phyloP scores from a whole-genome alignment of 257 asterid species.

The Scutellaria barbata region DNA sequence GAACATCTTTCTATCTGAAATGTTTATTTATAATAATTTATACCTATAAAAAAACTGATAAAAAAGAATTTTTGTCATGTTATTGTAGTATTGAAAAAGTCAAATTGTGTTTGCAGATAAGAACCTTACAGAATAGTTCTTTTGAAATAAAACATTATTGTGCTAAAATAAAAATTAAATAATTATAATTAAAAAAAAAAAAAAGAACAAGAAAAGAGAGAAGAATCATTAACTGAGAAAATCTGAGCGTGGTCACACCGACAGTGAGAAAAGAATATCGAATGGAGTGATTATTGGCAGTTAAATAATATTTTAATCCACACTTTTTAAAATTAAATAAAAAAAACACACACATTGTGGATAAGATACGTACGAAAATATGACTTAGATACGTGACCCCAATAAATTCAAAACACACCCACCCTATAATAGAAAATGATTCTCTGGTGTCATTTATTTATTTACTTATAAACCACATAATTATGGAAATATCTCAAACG shows the following conservation, averaged over 20 bases:
- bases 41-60: too few relatives aligned
- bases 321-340: neutral
- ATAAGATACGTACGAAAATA: constrained; percentile 5
- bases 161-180: too few relatives aligned
- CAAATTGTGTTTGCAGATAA: too few relatives aligned
- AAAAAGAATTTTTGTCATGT: too few relatives aligned
- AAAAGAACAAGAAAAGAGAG: neutral
- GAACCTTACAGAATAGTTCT: too few relatives aligned
- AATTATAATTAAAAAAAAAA: too few relatives aligned
- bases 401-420: neutral
- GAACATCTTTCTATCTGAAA: too few relatives aligned
- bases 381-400: neutral
- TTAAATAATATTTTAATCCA: neutral
- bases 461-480: neutral
- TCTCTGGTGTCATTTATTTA: neutral
- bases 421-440: neutral
- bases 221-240: neutral
- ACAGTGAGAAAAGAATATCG: neutral
- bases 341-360: neutral
- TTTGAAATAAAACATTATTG: too few relatives aligned
- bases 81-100: too few relatives aligned
- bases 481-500: neutral
- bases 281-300: constrained; percentile 5
- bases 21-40: too few relatives aligned
- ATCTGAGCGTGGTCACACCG: constrained; percentile 9